Evolutionary conservation across 2,329 filamentous ascomycete species (phyloP).

Genomic region (Stemphylium vesicarium): DNA sequence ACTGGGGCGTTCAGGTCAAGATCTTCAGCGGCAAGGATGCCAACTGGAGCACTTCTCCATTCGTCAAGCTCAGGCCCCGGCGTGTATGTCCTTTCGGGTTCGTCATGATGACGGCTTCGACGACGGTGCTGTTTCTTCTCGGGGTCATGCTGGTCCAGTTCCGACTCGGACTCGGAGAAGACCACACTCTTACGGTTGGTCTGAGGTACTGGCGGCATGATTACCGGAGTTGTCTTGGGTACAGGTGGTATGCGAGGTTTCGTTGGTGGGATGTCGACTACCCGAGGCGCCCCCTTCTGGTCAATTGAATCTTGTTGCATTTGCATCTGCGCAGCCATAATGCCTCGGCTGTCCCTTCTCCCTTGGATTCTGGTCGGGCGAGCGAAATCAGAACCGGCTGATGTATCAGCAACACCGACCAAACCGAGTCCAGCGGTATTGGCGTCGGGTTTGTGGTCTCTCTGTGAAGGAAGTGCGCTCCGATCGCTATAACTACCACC

Average conservation of each 20-base stretch:
- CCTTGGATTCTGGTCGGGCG: slow-evolving; percentile 35
- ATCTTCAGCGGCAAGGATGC: slow-evolving; percentile 51
- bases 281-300: slow-evolving; percentile 40
- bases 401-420: slow-evolving; percentile 37
- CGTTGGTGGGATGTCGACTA: slow-evolving; percentile 36
- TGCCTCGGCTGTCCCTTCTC: slow-evolving; percentile 43
- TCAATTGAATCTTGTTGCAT: slow-evolving; percentile 50
- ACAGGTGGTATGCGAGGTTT: slow-evolving; percentile 30
- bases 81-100: slow-evolving; percentile 60
- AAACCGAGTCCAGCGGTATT: slow-evolving; percentile 40
- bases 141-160: slow-evolving; percentile 25
- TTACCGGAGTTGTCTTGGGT: slow-evolving; percentile 15
- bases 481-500: slow-evolving; percentile 43
- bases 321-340: slow-evolving; percentile 45
- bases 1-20: slow-evolving; percentile 49
- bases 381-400: slow-evolving; percentile 35
- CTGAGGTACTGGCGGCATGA: slow-evolving; percentile 36
- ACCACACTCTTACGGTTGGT: slow-evolving; percentile 51
- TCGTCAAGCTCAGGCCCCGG: slow-evolving; percentile 66
- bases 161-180: slow-evolving; percentile 42
- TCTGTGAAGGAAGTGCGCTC: slow-evolving; percentile 25
- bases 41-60: slow-evolving; percentile 53
- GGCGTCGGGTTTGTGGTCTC: slow-evolving; percentile 32
- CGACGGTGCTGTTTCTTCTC: slow-evolving; percentile 39
- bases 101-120: slow-evolving; percentile 51